Evolutionary conservation across 768 basidiomycete genomes (phyloP).

Genomic region (Dictyophora rubrovolvata): DNA sequence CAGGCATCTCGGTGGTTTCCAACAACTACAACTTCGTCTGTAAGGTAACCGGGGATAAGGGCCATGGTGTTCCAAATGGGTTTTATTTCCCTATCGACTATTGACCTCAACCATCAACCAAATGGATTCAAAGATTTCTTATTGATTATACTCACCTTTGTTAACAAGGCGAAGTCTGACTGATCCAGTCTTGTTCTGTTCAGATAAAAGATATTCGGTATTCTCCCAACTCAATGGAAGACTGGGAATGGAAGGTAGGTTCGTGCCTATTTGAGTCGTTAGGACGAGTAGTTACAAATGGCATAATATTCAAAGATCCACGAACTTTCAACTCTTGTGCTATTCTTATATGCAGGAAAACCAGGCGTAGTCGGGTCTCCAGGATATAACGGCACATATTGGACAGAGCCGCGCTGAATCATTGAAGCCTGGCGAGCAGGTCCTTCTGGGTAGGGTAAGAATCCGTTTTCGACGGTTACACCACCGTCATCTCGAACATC

Average conservation of each 20-base stretch:
- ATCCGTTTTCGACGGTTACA: constrained; percentile 69
- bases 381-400: constrained; percentile 55
- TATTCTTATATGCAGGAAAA: constrained; percentile 75
- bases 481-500: constrained; percentile 82
- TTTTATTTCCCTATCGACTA: constrained; percentile 67
- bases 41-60: constrained; percentile 71
- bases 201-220: constrained; percentile 54
- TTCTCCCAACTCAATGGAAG: constrained; percentile 88
- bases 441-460: constrained; percentile 68
- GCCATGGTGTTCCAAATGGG: constrained; percentile 90
- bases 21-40: constrained; percentile 76
- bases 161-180: constrained; percentile 48
- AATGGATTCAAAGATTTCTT: background rate
- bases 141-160: constrained; percentile 27
- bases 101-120: background rate
- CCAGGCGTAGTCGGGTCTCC: constrained; percentile 85
- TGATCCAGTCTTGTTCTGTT: constrained; percentile 34
- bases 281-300: background rate
- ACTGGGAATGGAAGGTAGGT: constrained; percentile 69
- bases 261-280: constrained; percentile 25
- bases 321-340: constrained; percentile 39
- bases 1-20: constrained; percentile 86
- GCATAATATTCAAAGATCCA: background rate
- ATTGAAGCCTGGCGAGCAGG: constrained; percentile 80
- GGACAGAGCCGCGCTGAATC: constrained; percentile 79